These are phyloP conservation scores for Parietaria judaica DNA, from an alignment of 306 rosid genomes.

Conservation along the genomic window DNA sequence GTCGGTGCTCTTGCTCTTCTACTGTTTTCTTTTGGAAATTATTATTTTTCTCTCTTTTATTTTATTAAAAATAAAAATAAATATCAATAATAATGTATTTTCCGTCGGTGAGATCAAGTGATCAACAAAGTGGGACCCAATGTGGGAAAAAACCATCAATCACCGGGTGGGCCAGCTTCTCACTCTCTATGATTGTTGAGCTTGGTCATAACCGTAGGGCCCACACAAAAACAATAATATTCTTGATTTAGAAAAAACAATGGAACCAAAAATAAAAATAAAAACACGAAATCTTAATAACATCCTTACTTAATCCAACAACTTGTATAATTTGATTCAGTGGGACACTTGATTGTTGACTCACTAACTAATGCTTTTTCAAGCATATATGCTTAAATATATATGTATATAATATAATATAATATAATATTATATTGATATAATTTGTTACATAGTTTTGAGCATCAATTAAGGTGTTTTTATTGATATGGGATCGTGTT, in stretches of 20 bases:
- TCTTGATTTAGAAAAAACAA: not conserved
- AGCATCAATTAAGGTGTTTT: too few species aligned
- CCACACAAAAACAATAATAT: not conserved
- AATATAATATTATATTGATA: not conserved
- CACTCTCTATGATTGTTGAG: constrained; percentile 17
- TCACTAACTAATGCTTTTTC: too few species aligned
- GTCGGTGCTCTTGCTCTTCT: constrained; percentile 48
- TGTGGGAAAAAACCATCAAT: constrained; percentile 34
- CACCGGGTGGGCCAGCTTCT: constrained; percentile 35
- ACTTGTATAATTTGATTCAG: not conserved
- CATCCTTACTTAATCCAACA: not conserved
- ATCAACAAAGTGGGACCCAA: constrained; percentile 25
- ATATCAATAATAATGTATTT: not conserved
- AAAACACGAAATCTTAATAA: not conserved
- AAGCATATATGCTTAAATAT: too few species aligned
- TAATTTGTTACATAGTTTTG: too few species aligned
- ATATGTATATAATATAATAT: not conserved
- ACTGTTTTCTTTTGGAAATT: not conserved
- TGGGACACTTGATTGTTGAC: not conserved
- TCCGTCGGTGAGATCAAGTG: constrained; percentile 26
- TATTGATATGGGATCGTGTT: not conserved
- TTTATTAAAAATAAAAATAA: not conserved
- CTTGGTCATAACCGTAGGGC: constrained; percentile 11
- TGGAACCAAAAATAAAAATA: not conserved
- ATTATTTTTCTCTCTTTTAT: not conserved